Evolutionary conservation across 768 basidiomycete genomes (phyloP).

Genomic region (Tricholoma furcatifolium): DNA sequence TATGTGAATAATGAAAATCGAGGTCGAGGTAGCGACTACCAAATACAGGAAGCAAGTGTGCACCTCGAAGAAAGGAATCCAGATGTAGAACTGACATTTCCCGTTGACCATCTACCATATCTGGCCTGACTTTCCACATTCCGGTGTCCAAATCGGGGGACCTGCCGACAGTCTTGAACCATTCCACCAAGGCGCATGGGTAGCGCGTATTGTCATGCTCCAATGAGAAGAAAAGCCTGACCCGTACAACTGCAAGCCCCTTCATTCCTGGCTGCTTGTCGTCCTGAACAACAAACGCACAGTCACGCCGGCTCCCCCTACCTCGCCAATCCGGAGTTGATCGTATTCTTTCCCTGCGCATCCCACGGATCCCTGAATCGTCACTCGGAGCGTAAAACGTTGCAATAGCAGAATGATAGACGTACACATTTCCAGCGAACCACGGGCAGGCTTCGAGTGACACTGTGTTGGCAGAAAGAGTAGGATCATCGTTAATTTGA

Average conservation of each 20-base stretch:
- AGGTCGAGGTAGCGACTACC: constrained; percentile 18
- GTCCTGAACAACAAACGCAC: constrained; percentile 18
- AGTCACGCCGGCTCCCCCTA: constrained; percentile 24
- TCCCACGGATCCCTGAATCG: constrained; percentile 20
- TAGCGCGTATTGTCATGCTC: constrained; percentile 7
- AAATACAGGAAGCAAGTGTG: constrained; percentile 29
- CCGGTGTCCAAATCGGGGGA: background rate
- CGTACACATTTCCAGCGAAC: constrained; percentile 14
- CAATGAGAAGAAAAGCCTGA: constrained; percentile 27
- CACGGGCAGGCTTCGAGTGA: constrained; percentile 17
- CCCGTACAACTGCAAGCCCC: constrained; percentile 23
- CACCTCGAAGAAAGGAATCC: constrained; percentile 25
- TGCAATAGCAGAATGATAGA: constrained; percentile 29
- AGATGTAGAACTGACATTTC: constrained; percentile 22
- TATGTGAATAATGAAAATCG: constrained; percentile 19
- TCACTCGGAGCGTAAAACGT: constrained; percentile 36
- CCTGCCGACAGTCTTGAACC: constrained; percentile 17
- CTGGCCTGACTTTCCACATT: background rate
- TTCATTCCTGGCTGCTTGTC: constrained; percentile 14
- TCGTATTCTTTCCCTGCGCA: constrained; percentile 22
- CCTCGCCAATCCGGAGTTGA: constrained; percentile 27
- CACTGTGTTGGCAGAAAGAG: constrained; percentile 6
- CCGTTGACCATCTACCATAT: background rate
- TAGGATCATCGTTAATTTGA: constrained; percentile 12
- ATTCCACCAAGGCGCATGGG: constrained; percentile 30